Evolutionary conservation across 345 rosid species (phyloP), one percentile per base, ranked within the genome.

Genomic region (Microthlaspi erraticum): DNA sequence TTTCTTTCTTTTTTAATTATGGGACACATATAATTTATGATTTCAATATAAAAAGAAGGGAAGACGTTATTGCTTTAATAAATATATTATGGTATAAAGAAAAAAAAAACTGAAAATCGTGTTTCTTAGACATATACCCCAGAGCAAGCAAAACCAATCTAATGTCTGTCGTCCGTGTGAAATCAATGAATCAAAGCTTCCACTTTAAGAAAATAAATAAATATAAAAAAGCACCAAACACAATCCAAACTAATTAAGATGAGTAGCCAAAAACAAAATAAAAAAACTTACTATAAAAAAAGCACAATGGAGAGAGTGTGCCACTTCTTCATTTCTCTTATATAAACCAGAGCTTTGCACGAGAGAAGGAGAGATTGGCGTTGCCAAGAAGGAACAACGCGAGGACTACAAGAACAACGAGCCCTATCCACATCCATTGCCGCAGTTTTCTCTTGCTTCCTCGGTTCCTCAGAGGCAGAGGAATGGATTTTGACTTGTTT

Each of bases 351-450:
- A 66, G 64, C 66, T 60, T 77, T 57, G 56, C 44, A 2, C 34
- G 42, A 63, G 79, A 64, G 73, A 61, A 75, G 36, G 81, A 65
- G 74, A 79, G 66, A 74, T 76, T 79, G 66, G 76, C 70, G 62
- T 82, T 84, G 50, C 95, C 88, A 8, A 84, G 41, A 74, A 84
- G 74, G 79, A 88, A 79, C 77, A 90, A 79, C 23, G 80, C 88
- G 11, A 87, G 7, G 23, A 73, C 57, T 4, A 64, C 69, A 69
- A 76, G 16, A 29, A 66, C 73, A 6, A 68, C 6, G 37, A 88
- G 75, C 38, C 83, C 74, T 5, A 68, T 79, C 98, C 93, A 90
- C 89, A 86, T 90, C 93, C 96, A 93, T 60, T 83, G 71, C 75
- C 79, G 86, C 80, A 85, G 84, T 74, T 80, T 90, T 70, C 87